A percentile compares a stretch with the other conserved stretches of the same genome.
Conservation (phyloP, 2,329 filamentous ascomycete genomes). For the Ophiognomonia clavigignenti-juglandacearum region DNA sequence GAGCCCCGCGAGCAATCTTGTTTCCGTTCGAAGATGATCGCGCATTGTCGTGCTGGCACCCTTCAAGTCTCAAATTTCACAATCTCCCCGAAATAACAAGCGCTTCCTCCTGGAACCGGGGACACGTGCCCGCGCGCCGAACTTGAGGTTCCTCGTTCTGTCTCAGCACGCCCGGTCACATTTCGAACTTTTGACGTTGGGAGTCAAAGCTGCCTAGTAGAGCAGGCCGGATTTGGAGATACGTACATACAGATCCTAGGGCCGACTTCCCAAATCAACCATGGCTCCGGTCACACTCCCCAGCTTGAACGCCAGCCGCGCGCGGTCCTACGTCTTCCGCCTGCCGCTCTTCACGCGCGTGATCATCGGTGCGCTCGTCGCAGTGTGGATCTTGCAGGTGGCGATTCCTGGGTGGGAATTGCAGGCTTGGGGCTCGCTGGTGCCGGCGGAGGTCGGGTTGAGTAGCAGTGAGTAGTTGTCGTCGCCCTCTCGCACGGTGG, state of each 20-base stretch:
- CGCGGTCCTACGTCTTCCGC: constrained; percentile 76
- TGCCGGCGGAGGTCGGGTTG: constrained; percentile 70
- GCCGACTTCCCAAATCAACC: neutral
- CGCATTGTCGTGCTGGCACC: neutral
- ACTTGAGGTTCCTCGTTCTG: no score
- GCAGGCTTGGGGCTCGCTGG: constrained; percentile 71
- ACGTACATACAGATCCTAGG: neutral
- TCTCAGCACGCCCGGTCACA: neutral
- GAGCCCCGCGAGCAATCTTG: no score
- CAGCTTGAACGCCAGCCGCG: constrained; percentile 64
- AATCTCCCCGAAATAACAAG: constrained; percentile 1
- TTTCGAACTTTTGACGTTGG: no score
- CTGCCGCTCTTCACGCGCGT: constrained; percentile 83
- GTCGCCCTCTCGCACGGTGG: neutral
- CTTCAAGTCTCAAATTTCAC: neutral
- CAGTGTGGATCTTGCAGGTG: constrained; percentile 47
- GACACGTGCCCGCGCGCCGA: constrained; percentile 8
- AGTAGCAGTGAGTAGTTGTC: constrained; percentile 55
- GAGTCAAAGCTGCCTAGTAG: no score
- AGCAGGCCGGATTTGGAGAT: no score
- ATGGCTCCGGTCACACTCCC: constrained; percentile 31
- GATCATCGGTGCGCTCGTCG: constrained; percentile 60
- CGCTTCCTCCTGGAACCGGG: neutral
- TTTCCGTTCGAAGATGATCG: constrained; percentile 9
- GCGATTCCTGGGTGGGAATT: constrained; percentile 64